phyloP scores from a whole-genome alignment of 2,329 filamentous ascomycete species.

The Diaporthe citriasiana region DNA sequence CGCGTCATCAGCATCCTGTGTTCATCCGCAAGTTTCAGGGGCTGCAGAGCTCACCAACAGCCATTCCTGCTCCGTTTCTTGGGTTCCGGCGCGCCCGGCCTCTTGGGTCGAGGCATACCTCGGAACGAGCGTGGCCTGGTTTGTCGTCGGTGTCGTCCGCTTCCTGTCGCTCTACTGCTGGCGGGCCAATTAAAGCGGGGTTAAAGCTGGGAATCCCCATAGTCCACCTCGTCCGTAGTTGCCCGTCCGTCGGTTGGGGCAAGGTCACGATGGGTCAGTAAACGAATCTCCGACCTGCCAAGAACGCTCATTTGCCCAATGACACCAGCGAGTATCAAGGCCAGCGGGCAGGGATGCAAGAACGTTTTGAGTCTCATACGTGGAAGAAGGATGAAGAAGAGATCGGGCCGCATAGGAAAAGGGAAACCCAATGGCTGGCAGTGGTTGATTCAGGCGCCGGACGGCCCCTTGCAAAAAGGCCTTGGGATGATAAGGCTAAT shows the following conservation, averaged over 20 bases:
- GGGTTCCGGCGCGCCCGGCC: slow-evolving; percentile 72
- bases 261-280: slow-evolving; percentile 13
- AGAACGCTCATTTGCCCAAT: slow-evolving; percentile 9
- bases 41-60: slow-evolving; percentile 68
- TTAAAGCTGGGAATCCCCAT: slow-evolving; percentile 40
- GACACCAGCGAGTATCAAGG: neutral
- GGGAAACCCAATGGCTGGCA: slow-evolving; percentile 19
- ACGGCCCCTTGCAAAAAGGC: slow-evolving; percentile 28
- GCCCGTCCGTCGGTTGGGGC: slow-evolving; percentile 19
- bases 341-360: slow-evolving; percentile 18
- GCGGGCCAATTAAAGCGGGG: slow-evolving; percentile 42
- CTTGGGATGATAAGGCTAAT: slow-evolving; percentile 35
- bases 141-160: slow-evolving; percentile 36
- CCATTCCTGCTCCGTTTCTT: slow-evolving; percentile 78
- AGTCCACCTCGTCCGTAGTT: slow-evolving; percentile 35
- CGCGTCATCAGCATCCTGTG: slow-evolving; percentile 28
- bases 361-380: slow-evolving; percentile 13
- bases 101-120: slow-evolving; percentile 76
- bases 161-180: slow-evolving; percentile 34
- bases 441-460: slow-evolving; percentile 34
- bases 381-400: slow-evolving; percentile 22
- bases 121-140: neutral
- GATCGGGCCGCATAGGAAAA: slow-evolving; percentile 14
- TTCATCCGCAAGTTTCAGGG: neutral
- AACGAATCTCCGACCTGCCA: neutral